These are phyloP conservation scores for Helicostylum pulchrum DNA, from an alignment of 192 early-diverging fungal genomes.

Conservation along the genomic window DNA sequence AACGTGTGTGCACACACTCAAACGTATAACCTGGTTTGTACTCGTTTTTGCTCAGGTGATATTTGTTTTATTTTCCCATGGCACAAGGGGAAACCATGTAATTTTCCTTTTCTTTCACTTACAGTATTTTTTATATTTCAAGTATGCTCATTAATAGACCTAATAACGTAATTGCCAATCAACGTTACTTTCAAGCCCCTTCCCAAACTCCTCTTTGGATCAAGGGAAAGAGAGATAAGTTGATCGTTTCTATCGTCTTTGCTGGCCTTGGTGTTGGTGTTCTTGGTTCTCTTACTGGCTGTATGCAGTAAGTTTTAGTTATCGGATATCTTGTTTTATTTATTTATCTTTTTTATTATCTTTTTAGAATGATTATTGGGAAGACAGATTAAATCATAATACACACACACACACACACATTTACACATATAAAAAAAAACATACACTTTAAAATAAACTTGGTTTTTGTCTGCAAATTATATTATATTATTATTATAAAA, in stretches of 20 bases:
- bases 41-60: slow-evolving; percentile 13
- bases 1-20: no score
- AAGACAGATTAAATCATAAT: neutral
- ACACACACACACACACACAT: neutral
- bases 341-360: neutral
- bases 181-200: slow-evolving; percentile 21
- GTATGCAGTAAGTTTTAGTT: slow-evolving; percentile 12
- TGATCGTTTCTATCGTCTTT: slow-evolving; percentile 15
- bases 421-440: neutral
- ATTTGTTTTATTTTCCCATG: slow-evolving; percentile 11
- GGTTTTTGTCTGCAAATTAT: neutral
- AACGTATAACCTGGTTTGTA: no score
- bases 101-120: slow-evolving; percentile 16
- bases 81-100: slow-evolving; percentile 1
- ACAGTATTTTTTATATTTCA: neutral
- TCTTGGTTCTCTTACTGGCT: slow-evolving; percentile 12
- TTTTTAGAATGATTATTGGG: slow-evolving; percentile 13
- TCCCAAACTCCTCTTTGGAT: slow-evolving; percentile 24
- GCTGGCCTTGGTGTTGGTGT: slow-evolving; percentile 25
- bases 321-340: no score
- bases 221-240: slow-evolving; percentile 28
- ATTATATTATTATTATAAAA: neutral
- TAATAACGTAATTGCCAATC: slow-evolving; percentile 23
- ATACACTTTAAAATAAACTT: neutral
- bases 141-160: slow-evolving; percentile 18